phyloP scores from a whole-genome alignment of 768 basidiomycete genomes.

The Serendipita vermifera region DNA sequence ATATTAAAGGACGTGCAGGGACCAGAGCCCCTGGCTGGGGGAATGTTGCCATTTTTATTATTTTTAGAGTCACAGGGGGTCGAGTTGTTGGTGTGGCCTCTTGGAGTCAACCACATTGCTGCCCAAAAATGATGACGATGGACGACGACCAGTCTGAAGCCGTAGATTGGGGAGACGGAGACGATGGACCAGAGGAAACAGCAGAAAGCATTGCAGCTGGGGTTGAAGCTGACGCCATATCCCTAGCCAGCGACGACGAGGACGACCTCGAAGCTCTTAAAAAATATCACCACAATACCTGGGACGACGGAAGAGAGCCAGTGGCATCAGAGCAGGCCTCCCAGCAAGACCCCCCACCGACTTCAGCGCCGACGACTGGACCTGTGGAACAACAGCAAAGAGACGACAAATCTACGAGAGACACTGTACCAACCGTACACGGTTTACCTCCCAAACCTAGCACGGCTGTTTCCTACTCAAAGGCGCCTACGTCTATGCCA shows the following conservation, averaged over 20 bases:
- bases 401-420: background rate
- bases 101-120: too few species aligned
- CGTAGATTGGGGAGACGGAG: slow-evolving; percentile 4
- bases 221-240: slow-evolving; percentile 2
- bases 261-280: background rate
- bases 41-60: too few species aligned
- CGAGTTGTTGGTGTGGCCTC: too few species aligned
- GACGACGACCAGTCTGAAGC: background rate
- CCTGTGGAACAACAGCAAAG: background rate
- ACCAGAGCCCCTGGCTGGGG: background rate
- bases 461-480: background rate
- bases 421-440: background rate
- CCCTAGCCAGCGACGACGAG: slow-evolving; percentile 8
- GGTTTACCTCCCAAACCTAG: background rate
- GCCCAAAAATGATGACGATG: too few species aligned
- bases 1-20: background rate
- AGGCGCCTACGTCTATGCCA: background rate
- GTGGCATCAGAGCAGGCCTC: background rate
- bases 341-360: background rate
- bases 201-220: background rate
- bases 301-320: background rate
- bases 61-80: too few species aligned
- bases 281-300: background rate
- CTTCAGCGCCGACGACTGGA: background rate
- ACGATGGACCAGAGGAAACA: background rate